Base-by-base conservation (phyloP, 2,329 filamentous ascomycete species). In the Stagonosporopsis cucurbitacearum region DNA sequence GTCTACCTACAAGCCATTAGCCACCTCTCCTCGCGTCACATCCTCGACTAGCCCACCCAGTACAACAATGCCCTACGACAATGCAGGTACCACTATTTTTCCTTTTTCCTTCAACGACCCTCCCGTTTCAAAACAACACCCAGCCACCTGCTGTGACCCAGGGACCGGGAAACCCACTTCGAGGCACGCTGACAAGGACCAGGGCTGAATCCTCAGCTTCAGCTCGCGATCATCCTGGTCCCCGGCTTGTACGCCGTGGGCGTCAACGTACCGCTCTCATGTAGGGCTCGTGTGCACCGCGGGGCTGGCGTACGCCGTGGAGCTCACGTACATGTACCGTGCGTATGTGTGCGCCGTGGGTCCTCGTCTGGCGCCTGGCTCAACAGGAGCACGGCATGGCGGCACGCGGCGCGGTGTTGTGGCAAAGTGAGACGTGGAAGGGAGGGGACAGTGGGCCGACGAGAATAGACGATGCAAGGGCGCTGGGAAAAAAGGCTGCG, bases 311-410 rank as follows among this genome's bases (percentile, higher is more conserved):
- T 20, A 37, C n/a, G 33, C 33, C n/a, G 33, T 36, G 33, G 32
- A 15, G 32, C 32, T 35, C 32, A n/a, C n/a, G 32, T n/a, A 15
- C n/a, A 15, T n/a, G 6, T 35, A n/a, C 33, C 12, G 33, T 36
- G 33, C 33, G 33, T 19, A n/a, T 35, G 33, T 35, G 33, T n/a
- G 3, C 33, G 33, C 19, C 19, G n/a, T 19, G 23, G 40, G 40
- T 12, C 17, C 28, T 17, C 26, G 23, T 12, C 19, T 25, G 19
- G 33, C 17, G 33, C 17, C 35, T 11, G 35, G 35, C 46, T 50
- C 53, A 55, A 55, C 53, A 46, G 40, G 35, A 22, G 28, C 53
- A 55, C 53, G 8, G 46, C 46, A 41, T 45, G 51, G 51, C 44
- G 44, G 44, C 51, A 39, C 28, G 51, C 44, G 44, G 20, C 26